Percentiles rank a stretch among this genome's conserved stretches.
Evolutionary conservation across 2,329 filamentous ascomycete genomes (phyloP).

Genomic region (Chalaropsis thielavioides): DNA sequence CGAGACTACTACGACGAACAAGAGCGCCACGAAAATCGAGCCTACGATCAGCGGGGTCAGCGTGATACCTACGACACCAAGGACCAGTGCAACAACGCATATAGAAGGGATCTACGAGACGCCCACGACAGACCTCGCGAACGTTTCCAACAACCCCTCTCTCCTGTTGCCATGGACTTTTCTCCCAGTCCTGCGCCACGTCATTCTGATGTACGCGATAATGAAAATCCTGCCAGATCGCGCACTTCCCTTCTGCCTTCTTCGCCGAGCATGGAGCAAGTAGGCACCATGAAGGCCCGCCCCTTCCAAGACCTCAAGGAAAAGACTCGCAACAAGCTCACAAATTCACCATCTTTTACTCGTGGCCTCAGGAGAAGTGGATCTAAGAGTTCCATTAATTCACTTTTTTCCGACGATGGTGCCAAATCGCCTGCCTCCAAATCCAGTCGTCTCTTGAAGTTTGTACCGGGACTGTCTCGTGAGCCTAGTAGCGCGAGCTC

Average conservation of each 20-base stretch:
- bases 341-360: constrained; percentile 13
- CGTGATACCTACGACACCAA: neutral
- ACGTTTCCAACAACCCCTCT: constrained; percentile 4
- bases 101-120: neutral
- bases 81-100: neutral
- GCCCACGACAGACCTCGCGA: neutral
- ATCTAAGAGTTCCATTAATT: constrained; percentile 16
- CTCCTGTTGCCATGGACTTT: constrained; percentile 9
- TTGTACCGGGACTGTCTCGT: constrained; percentile 14
- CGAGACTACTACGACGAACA: neutral
- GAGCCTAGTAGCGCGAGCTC: constrained; percentile 13
- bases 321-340: constrained; percentile 12
- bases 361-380: constrained; percentile 15
- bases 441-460: constrained; percentile 13
- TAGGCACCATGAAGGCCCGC: neutral
- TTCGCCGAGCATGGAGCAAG: constrained; percentile 10
- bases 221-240: neutral
- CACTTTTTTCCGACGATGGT: constrained; percentile 14
- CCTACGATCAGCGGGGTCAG: neutral
- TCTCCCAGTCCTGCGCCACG: constrained; percentile 2
- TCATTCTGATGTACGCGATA: constrained; percentile 4
- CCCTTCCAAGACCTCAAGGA: constrained; percentile 9
- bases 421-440: constrained; percentile 11
- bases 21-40: neutral
- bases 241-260: neutral